Conservation (phyloP, 345 rosid genomes). For the Abelmoschus esculentus region DNA sequence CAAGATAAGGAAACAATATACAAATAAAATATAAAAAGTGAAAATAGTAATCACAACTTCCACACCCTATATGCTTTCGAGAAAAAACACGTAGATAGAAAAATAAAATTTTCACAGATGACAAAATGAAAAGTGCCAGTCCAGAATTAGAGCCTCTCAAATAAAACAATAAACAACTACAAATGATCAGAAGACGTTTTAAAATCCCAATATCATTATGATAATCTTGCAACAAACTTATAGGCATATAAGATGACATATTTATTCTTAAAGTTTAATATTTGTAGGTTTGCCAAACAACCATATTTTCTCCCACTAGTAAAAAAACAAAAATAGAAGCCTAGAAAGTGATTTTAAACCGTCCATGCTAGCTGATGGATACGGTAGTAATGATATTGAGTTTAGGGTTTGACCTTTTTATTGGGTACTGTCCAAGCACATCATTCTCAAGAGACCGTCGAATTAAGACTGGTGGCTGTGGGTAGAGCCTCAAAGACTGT, state of each 20-base stretch:
- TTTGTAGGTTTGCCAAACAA: background rate
- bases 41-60: background rate
- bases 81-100: background rate
- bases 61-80: background rate
- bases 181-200: background rate
- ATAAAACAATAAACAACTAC: background rate
- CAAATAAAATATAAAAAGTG: background rate
- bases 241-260: background rate
- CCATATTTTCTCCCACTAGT: background rate
- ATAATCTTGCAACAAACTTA: background rate
- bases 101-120: background rate
- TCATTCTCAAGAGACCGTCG: constrained; percentile 77
- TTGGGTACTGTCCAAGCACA: constrained; percentile 72
- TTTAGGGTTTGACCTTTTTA: constrained; percentile 43
- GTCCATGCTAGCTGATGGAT: background rate
- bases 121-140: background rate
- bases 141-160: constrained; percentile 2
- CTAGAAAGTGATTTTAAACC: background rate
- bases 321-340: background rate
- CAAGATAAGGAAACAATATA: background rate
- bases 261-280: background rate
- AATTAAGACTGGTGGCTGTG: constrained; percentile 94
- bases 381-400: background rate
- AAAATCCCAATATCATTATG: background rate
- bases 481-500: constrained; percentile 87